Evolutionary conservation across 2,329 filamentous ascomycete species (phyloP).

Genomic region (Trichophyton benhamiae): DNA sequence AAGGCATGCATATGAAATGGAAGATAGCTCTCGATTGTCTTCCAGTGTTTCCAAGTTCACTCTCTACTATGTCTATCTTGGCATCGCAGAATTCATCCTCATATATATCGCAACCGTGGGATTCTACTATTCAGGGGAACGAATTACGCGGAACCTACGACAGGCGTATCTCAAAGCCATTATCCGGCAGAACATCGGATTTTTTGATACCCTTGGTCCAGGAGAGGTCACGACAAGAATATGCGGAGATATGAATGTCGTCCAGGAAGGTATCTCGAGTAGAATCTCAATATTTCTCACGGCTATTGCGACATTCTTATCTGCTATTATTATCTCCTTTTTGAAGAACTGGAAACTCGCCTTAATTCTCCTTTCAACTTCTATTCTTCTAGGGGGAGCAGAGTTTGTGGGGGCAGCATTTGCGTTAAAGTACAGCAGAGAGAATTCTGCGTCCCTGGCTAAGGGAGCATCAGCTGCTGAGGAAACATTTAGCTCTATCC

Average conservation of each 20-base stretch:
- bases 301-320: slow-evolving; percentile 37
- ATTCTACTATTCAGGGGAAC: slow-evolving; percentile 47
- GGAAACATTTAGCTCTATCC: slow-evolving; percentile 45
- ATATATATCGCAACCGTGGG: slow-evolving; percentile 50
- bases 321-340: slow-evolving; percentile 39
- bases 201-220: slow-evolving; percentile 35
- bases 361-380: slow-evolving; percentile 34
- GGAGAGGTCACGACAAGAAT: slow-evolving; percentile 38
- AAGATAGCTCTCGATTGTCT: not conserved
- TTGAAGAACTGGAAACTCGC: slow-evolving; percentile 36
- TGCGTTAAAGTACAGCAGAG: slow-evolving; percentile 33
- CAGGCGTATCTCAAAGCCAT: slow-evolving; percentile 45
- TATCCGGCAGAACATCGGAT: slow-evolving; percentile 42
- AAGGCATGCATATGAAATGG: slow-evolving; percentile 17
- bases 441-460: slow-evolving; percentile 40
- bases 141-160: slow-evolving; percentile 46
- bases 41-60: not conserved
- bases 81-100: slow-evolving; percentile 44
- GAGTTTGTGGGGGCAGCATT: slow-evolving; percentile 33
- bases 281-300: slow-evolving; percentile 39
- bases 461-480: slow-evolving; percentile 48
- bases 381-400: slow-evolving; percentile 38
- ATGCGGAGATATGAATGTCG: slow-evolving; percentile 36
- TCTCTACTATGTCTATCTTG: slow-evolving; percentile 43
- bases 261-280: slow-evolving; percentile 37